Conservation (phyloP, 108 stramenopile genomes). For the Ochromonas danica region DNA sequence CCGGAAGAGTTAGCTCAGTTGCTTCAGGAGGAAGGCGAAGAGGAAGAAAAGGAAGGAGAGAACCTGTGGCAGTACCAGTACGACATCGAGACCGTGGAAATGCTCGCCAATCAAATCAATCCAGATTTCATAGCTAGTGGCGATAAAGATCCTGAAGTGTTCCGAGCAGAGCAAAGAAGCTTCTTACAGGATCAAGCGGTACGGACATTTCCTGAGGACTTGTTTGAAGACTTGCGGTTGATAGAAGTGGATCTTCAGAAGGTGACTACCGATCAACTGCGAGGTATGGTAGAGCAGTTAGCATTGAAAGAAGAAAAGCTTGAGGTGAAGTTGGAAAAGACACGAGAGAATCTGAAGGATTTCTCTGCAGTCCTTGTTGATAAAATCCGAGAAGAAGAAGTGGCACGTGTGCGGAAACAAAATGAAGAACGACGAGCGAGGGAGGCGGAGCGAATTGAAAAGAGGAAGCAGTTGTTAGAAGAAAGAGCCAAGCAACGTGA, state of each 20-base stretch:
- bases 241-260: background rate
- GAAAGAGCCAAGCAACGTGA: background rate
- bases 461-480: background rate
- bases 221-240: background rate
- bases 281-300: slow-evolving; percentile 6
- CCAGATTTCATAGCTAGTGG: background rate
- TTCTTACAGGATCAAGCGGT: background rate
- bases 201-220: background rate
- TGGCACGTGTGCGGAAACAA: background rate
- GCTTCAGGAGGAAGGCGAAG: background rate
- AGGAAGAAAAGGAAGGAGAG: background rate
- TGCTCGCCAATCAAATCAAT: background rate
- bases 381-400: background rate
- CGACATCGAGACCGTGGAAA: slow-evolving; percentile 33
- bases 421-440: background rate
- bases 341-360: slow-evolving; percentile 19
- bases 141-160: slow-evolving; percentile 4
- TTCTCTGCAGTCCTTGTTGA: slow-evolving; percentile 13
- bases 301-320: slow-evolving; percentile 7
- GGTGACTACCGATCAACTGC: background rate
- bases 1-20: background rate
- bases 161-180: background rate
- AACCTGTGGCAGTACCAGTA: slow-evolving; percentile 7
- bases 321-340: background rate
- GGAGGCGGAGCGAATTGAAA: background rate